Base-by-base conservation (phyloP, 2,329 filamentous ascomycete species). In the Penicillium polonicum region DNA sequence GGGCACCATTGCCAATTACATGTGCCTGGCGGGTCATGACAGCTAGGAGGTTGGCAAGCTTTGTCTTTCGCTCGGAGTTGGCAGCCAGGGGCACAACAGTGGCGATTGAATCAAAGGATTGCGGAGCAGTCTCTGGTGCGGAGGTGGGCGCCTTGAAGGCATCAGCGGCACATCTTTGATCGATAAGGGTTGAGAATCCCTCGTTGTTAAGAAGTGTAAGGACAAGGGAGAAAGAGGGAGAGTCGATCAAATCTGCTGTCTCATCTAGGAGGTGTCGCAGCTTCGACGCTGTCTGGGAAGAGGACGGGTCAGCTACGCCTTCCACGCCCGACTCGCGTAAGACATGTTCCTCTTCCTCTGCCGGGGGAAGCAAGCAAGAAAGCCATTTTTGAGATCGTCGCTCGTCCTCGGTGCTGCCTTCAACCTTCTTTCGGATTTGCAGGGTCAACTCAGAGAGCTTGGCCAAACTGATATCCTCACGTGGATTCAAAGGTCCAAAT, bases 211-310 rank as follows among this genome's bases (percentile, higher is more conserved):
- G 83, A 57, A 90, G 86, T 2, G 89, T 91, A 44, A 97, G 83
- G 36, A 99, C 92, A 68, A 92, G 88, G 0, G 88, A 85, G 76
- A 97, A 97, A 36, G 90, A 85, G 0, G 94, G 94, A 1, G 94
- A 97, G 71, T 99, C 94, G 70, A 97, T 88, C 25, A 99, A 84
- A 72, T 99, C 94, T 39, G 93, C 90, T 2, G 94, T 97, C 79
- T 99, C 94, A 72, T 99, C 93, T 1, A 99, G 84, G 21, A 99
- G 84, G 57, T 90, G 88, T 55, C 93, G 87, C 55, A 99, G 84
- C 1, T 87, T 84, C 7, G 71, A 66, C 5, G 70, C 61, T 19
- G 72, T 77, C 48, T 74, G 69, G 42, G 70, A 65, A 2, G 72
- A 72, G 31, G 74, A 70, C 2, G 74, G 68, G 48, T 73, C 76